These are phyloP conservation scores for Dalbergia cochinchinensis DNA, from an alignment of 306 rosid genomes.

Conservation along the genomic window DNA sequence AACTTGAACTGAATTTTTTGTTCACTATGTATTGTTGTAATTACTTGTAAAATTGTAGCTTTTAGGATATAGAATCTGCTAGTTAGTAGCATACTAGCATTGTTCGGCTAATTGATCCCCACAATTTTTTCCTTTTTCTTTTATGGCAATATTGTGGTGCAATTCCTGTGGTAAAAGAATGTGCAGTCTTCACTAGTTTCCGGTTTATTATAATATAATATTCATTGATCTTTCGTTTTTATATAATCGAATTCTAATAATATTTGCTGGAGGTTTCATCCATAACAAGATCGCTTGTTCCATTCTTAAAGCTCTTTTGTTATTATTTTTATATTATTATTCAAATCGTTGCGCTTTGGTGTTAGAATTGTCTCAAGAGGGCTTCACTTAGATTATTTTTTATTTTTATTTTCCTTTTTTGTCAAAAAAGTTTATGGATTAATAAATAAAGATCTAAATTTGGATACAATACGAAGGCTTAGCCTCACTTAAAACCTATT, in stretches of 20 bases:
- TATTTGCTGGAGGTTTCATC: neutral
- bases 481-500: no score
- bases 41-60: slow-evolving; percentile 72
- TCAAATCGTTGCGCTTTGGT: no score
- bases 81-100: slow-evolving; percentile 49
- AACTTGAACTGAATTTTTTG: slow-evolving; percentile 61
- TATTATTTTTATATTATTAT: no score
- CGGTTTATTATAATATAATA: neutral
- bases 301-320: no score
- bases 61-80: slow-evolving; percentile 57
- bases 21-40: slow-evolving; percentile 58
- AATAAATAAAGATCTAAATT: no score
- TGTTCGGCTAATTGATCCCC: slow-evolving; percentile 46
- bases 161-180: slow-evolving; percentile 44
- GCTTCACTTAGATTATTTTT: no score
- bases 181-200: slow-evolving; percentile 43
- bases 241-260: neutral
- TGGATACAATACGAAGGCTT: no score
- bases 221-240: slow-evolving; percentile 1
- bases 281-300: no score
- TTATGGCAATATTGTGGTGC: slow-evolving; percentile 54
- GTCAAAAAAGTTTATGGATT: no score
- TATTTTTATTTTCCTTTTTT: no score
- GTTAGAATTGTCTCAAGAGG: no score
- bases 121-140: slow-evolving; percentile 43